Evolutionary conservation across 352 stramenopile genomes (phyloP), one percentile per base, ranked within the genome.

Genomic region (Globisporangium parvum): DNA sequence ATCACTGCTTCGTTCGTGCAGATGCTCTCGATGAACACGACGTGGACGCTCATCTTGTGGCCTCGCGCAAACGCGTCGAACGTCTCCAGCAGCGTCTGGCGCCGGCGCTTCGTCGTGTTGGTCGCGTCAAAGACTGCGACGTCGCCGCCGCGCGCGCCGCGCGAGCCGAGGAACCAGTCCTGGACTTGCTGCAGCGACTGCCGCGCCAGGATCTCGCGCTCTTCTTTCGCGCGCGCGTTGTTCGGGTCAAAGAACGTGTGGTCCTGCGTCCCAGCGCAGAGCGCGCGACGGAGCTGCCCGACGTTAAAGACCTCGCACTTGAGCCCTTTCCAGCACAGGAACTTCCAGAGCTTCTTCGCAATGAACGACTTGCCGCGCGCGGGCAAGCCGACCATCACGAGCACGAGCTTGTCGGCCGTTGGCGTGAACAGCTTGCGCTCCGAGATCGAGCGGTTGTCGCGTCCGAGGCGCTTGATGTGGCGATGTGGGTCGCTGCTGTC

Each of bases 321-420:
- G 44, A 86, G 67, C n/a, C 82, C 82, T 53, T 91, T 93, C 82
- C 82, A 93, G 55, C 69, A 82, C 23, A 90, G 69, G 56, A 88
- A 90, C 62, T 88, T 89, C 53, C 70, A 77, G 2, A 92, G 69
- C 55, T 96, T 96, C 63, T 97, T 96, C 52, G 92, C 89, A 64
- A 98, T 98, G 66, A 97, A 97, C 51, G 93, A 98, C 67, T 98
- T 98, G 49, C 95, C 95, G 11, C 91, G 94, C 1, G 88, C 95
- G 0, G 95, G 95, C 9, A 98, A 66, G 0, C 95, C 95, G 24
- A 98, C 93, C 90, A 98, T 98, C 21, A 98, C 86, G 31, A 98
- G 81, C 52, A 98, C 89, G 15, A 98, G 75, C 58, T 98, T 98
- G 67, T 98, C 93, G 4, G 85, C 87, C 28, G 75, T 90, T 15